These are phyloP conservation scores for Rosa chinensis DNA, from an alignment of 306 rosid species.

Conservation along the genomic window DNA sequence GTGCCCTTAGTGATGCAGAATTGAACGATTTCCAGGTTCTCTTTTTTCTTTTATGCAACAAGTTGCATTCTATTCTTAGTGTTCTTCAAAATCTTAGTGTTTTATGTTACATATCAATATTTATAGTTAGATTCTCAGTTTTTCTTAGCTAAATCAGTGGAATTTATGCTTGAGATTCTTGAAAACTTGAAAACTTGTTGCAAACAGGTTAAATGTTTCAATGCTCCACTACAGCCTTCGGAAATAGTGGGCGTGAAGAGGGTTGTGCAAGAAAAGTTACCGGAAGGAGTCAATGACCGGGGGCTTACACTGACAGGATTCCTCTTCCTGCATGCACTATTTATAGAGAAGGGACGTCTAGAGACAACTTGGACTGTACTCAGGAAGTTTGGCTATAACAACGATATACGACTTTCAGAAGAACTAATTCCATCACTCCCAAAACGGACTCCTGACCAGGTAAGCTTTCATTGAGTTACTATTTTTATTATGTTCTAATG, in stretches of 20 bases:
- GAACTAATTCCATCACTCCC: conserved; percentile 64
- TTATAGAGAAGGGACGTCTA: conserved; percentile 94
- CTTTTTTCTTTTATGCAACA: not conserved
- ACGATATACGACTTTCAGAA: conserved; percentile 89
- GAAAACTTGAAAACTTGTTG: conserved; percentile 28
- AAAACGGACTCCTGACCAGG: conserved; percentile 85
- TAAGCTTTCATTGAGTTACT: conserved; percentile 22
- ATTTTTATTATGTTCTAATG: not conserved
- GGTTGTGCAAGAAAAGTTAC: conserved; percentile 84
- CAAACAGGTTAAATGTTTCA: conserved; percentile 93
- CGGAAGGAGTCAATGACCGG: conserved; percentile 96
- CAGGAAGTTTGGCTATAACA: conserved; percentile 91
- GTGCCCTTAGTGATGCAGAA: conserved; percentile 70
- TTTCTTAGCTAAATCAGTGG: not conserved
- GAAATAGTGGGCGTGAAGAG: conserved; percentile 90
- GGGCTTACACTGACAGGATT: conserved; percentile 98
- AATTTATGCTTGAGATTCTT: conserved; percentile 6
- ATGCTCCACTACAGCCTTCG: conserved; percentile 94
- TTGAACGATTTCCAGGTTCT: conserved; percentile 61
- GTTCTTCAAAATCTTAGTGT: not conserved
- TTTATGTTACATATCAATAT: conserved; percentile 5
- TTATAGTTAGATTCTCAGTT: not conserved
- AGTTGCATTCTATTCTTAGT: not conserved
- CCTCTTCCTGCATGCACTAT: conserved; percentile 94
- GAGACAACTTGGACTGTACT: conserved; percentile 99